Evolutionary conservation across 148 eudicot species (phyloP).

Genomic region (Heliamphora exappendiculata): DNA sequence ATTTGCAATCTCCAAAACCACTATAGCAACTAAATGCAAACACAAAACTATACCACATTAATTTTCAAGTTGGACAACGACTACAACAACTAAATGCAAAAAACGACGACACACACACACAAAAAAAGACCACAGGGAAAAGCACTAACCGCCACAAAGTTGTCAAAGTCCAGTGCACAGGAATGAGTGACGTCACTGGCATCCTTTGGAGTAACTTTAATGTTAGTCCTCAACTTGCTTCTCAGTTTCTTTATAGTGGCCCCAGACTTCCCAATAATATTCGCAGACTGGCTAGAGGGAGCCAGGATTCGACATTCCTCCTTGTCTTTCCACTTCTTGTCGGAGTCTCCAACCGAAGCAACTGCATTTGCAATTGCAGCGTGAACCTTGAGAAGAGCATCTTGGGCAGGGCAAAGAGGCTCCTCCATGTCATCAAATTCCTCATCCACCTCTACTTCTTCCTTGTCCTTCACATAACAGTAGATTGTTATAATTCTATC

Average conservation of each 20-base stretch:
- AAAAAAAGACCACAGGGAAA: too few species aligned
- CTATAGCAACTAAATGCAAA: too few species aligned
- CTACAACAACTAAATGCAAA: too few species aligned
- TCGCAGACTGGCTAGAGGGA: slow-evolving; percentile 86
- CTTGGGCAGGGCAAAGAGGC: slow-evolving; percentile 86
- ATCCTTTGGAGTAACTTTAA: slow-evolving; percentile 65
- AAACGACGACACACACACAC: too few species aligned
- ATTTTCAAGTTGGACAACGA: too few species aligned
- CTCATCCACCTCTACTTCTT: slow-evolving; percentile 58
- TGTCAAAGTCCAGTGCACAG: slow-evolving; percentile 89
- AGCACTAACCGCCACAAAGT: slow-evolving; percentile 80
- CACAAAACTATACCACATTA: too few species aligned
- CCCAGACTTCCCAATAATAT: slow-evolving; percentile 88
- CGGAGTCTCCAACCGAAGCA: slow-evolving; percentile 47
- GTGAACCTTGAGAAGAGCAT: slow-evolving; percentile 77
- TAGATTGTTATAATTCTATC: slow-evolving; percentile 73
- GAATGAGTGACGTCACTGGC: slow-evolving; percentile 61
- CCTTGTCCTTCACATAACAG: slow-evolving; percentile 72
- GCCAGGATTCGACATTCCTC: slow-evolving; percentile 88
- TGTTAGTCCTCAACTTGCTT: slow-evolving; percentile 57
- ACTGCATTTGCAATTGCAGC: slow-evolving; percentile 62
- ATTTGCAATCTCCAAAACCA: too few species aligned
- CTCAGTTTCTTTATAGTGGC: slow-evolving; percentile 72
- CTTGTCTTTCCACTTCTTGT: slow-evolving; percentile 41
- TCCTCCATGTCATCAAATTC: slow-evolving; percentile 46